Base-by-base conservation (phyloP, 495 filamentous ascomycete species). In the Hapsidospora chrysogenum region DNA sequence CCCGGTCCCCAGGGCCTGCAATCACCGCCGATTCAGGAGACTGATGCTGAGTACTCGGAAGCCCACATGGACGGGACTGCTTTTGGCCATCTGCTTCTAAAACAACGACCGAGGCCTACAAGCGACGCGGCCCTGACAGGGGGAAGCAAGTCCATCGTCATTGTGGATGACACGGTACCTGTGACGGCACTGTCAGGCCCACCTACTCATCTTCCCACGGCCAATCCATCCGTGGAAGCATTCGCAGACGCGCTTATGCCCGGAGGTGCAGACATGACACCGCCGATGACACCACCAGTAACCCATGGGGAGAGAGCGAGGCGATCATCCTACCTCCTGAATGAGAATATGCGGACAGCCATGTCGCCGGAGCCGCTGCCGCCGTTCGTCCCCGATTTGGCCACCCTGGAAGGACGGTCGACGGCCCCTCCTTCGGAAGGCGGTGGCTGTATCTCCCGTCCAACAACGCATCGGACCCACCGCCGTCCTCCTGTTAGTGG, bases 121-220 rank as follows among this genome's bases (percentile, higher is more conserved):
- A 65, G 61, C 31, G 61, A 67, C 37, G 51, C 49, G 34, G 74
- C 64, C 19, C 61, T 92, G 21, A 87, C 83, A 0, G 65, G 62
- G 25, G 82, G 81, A 5, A 92, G 82, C 53, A 70, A 80, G 41
- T 92, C 84, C 0, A 89, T 94, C 42, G 71, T 92, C 19, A 89
- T 94, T 44, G 73, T 92, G 11, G 80, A 94, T 48, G 78, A 78
- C 35, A 77, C 74, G 3, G 38, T 64, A 14, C 49, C 55, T 18
- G 49, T 9, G 57, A 56, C 3, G 47, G 37, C 17, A 33, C n/a
- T n/a, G n/a, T n/a, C n/a, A n/a, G n/a, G n/a, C n/a, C n/a, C n/a
- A n/a, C n/a, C n/a, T n/a, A n/a, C n/a, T n/a, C n/a, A n/a, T n/a
- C n/a, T n/a, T n/a, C n/a, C 18, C 31, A 33, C 31, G 4, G 42